A percentile compares a stretch with the other conserved stretches of the same genome.
phyloP scores from a whole-genome alignment of 108 stramenopile genomes.

The Nitzschia sp. region DNA sequence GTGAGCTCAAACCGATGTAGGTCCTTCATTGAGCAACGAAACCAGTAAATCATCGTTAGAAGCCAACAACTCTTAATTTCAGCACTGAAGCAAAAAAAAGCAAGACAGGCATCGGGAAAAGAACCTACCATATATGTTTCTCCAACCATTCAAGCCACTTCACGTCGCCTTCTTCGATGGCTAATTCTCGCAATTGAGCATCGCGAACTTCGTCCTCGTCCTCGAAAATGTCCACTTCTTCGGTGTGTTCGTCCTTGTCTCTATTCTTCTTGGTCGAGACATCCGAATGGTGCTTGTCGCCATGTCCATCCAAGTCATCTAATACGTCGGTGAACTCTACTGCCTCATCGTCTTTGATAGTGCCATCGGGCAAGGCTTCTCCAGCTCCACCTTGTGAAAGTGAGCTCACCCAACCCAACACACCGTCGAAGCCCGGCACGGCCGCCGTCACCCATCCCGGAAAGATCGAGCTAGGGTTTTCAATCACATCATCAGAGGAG shows the following conservation, averaged over 20 bases:
- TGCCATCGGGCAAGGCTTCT: background rate
- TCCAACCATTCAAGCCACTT: slow-evolving; percentile 80
- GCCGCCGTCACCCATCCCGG: slow-evolving; percentile 39
- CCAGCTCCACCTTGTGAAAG: background rate
- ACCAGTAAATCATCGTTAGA: too few species aligned
- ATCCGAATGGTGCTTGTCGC: background rate
- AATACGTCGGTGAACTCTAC: background rate
- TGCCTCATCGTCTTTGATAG: background rate
- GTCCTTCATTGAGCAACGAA: too few species aligned
- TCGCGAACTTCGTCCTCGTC: slow-evolving; percentile 26
- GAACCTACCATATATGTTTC: slow-evolving; percentile 77
- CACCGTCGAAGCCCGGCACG: slow-evolving; percentile 19
- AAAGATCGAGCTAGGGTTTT: too few species aligned
- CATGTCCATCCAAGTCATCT: background rate
- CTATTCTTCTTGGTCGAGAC: background rate
- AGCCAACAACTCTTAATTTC: background rate
- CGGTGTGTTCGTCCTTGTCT: slow-evolving; percentile 9
- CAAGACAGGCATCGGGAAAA: too few species aligned
- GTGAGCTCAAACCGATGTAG: slow-evolving; percentile 81
- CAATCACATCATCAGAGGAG: background rate
- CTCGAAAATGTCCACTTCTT: background rate
- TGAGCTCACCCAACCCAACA: slow-evolving; percentile 39
- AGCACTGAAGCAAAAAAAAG: slow-evolving; percentile 1
- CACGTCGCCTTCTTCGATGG: slow-evolving; percentile 73
- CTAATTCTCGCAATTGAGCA: slow-evolving; percentile 64